These are phyloP conservation scores for Calycina marina DNA, from an alignment of 2,329 filamentous ascomycete species.

Conservation along the genomic window DNA sequence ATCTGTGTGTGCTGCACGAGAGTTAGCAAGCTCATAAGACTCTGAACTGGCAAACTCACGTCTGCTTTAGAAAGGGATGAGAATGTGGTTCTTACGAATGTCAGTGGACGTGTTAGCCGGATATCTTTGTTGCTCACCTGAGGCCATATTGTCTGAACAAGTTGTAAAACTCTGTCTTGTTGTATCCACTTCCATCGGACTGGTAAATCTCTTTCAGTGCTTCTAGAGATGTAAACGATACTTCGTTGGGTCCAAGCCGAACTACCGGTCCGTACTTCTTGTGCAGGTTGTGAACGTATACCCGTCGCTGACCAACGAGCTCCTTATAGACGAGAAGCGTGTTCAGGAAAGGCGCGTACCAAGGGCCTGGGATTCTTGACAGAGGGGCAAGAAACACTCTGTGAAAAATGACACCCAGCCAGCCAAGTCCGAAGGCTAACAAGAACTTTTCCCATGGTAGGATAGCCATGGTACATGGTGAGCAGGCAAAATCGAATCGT, in stretches of 20 bases:
- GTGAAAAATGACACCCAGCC: no score
- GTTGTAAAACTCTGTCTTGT: slow-evolving; percentile 51
- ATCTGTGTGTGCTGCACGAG: slow-evolving; percentile 48
- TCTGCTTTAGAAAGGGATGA: slow-evolving; percentile 21
- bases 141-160: slow-evolving; percentile 37
- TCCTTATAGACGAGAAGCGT: slow-evolving; percentile 27
- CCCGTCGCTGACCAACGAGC: slow-evolving; percentile 35
- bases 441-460: no score
- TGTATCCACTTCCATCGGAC: slow-evolving; percentile 45
- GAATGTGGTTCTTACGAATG: no score
- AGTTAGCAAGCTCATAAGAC: no score
- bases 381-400: no score
- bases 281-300: slow-evolving; percentile 43
- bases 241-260: slow-evolving; percentile 41
- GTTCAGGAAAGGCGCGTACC: slow-evolving; percentile 10
- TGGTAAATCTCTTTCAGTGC: slow-evolving; percentile 50
- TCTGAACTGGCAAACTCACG: no score
- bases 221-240: slow-evolving; percentile 39
- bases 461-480: no score
- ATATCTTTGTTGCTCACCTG: no score
- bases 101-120: no score
- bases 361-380: slow-evolving; percentile 16
- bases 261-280: slow-evolving; percentile 40
- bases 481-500: no score
- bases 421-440: no score